phyloP scores from a whole-genome alignment of 805 yeast species.

The Jamesozyma lodderae region DNA sequence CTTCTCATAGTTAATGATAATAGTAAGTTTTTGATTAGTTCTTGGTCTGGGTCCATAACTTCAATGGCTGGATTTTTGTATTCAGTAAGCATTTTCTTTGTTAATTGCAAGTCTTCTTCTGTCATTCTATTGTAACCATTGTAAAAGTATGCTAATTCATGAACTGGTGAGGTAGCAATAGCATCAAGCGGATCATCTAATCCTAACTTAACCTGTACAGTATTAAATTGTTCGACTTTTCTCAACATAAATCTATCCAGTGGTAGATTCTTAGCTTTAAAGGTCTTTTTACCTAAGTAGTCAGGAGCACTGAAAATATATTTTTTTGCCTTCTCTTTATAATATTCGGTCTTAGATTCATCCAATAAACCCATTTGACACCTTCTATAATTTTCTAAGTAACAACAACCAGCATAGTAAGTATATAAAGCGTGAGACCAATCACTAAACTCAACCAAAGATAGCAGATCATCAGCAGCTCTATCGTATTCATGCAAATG shows the following conservation, averaged over 20 bases:
- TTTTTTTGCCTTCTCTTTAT: conserved; percentile 49
- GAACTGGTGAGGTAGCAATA: conserved; percentile 72
- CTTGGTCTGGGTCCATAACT: conserved; percentile 50
- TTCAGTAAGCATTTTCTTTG: conserved; percentile 44
- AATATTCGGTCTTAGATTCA: conserved; percentile 34
- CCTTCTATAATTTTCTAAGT: conserved; percentile 72
- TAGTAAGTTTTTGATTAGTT: conserved; percentile 54
- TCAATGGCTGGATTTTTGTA: conserved; percentile 38
- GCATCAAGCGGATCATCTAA: conserved; percentile 57
- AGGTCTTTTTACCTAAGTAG: conserved; percentile 58
- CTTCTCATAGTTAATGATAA: conserved; percentile 58
- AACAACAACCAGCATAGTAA: conserved; percentile 80
- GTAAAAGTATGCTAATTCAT: conserved; percentile 83
- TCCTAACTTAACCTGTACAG: conserved; percentile 29
- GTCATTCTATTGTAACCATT: conserved; percentile 86
- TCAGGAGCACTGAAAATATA: conserved; percentile 57
- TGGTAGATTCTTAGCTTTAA: conserved; percentile 75
- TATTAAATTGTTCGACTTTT: conserved; percentile 48
- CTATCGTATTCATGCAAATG: conserved; percentile 68
- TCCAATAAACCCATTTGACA: conserved; percentile 39
- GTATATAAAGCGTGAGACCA: conserved; percentile 89
- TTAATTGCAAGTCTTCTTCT: conserved; percentile 41
- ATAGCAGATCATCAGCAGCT: conserved; percentile 65
- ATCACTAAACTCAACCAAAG: conserved; percentile 61
- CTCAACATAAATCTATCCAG: conserved; percentile 75